Evolutionary conservation across 2,329 filamentous ascomycete genomes (phyloP), one percentile per base, ranked within the genome.

Genomic region (Hypoxylon sp.): DNA sequence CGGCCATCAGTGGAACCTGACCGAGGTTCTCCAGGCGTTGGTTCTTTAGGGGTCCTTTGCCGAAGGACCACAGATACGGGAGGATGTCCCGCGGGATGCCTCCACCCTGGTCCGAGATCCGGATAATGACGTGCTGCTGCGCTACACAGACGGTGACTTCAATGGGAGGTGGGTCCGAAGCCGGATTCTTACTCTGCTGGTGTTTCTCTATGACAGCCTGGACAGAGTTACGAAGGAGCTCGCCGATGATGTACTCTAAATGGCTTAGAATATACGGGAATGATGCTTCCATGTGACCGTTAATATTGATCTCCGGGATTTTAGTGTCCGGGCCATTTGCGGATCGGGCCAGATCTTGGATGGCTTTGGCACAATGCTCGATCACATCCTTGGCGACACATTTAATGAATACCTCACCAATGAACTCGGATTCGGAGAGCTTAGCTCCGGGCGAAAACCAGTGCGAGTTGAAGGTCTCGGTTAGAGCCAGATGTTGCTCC

Each of bases 251-350:
- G 81, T 99, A 99, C 81, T 99, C 95, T 56, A 99, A 87, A 78
- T 98, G 96, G 77, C 91, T 96, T 56, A 97, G 88, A 71, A 99
- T 98, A 77, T 98, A 99, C 1, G 97, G 96, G 77, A 99, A 99
- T 33, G 91, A 97, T 3, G 94, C 94, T 31, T 93, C 90, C 2
- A 96, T 85, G 77, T 99, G 94, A 22, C 97, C 96, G 69, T 92
- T 87, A 63, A 99, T 86, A 51, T 87, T 88, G 80, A 99, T 92
- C 70, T 94, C 89, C 4, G 96, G 96, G 1, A 99, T 87, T 55
- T 86, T 83, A 1, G 90, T 86, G 60, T 90, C 85, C 0, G 90
- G 85, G 0, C 92, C 92, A 74, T 97, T 94, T 55, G 91, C 92
- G 63, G 90, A 87, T 68, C 87, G 87, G 63, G 93, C 91, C 56